A percentile compares a stretch with the other conserved stretches of the same genome.
phyloP scores from a whole-genome alignment of 2,329 filamentous ascomycete genomes.

The Lomentospora prolificans region DNA sequence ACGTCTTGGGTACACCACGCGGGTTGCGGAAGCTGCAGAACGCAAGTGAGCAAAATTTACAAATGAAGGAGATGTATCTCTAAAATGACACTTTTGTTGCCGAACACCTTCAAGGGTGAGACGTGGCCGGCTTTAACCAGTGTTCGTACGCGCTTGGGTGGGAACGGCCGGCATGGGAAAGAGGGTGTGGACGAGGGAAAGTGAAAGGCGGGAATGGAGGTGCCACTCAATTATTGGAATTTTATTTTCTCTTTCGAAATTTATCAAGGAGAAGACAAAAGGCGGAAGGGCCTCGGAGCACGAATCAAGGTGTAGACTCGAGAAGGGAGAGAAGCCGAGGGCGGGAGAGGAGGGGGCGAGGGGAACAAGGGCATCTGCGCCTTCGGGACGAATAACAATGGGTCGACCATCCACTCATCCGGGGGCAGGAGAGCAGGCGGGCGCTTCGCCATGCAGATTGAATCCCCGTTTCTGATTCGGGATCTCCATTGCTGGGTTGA shows the following conservation, averaged over 20 bases:
- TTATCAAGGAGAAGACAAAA: not conserved
- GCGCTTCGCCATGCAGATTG: not conserved
- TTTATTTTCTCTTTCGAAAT: slow-evolving; percentile 1
- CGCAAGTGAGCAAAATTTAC: too few relatives aligned
- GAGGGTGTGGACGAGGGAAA: not conserved
- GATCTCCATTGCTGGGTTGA: not conserved
- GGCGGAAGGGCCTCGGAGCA: not conserved
- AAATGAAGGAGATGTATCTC: too few relatives aligned
- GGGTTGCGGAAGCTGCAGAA: too few relatives aligned
- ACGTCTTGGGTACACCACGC: too few relatives aligned
- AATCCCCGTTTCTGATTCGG: not conserved
- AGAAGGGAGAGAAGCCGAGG: not conserved
- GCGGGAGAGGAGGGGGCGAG: not conserved
- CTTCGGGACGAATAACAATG: not conserved
- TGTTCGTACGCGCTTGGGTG: not conserved
- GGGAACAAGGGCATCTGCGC: not conserved
- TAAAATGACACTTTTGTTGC: too few relatives aligned
- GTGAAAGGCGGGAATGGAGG: too few relatives aligned
- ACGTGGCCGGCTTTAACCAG: not conserved
- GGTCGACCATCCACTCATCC: not conserved
- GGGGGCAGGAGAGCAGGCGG: not conserved
- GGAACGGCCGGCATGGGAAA: not conserved
- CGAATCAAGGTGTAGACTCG: too few relatives aligned
- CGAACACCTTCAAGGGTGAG: too few relatives aligned
- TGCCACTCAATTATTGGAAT: too few relatives aligned